Base-by-base conservation (phyloP, 306 rosid species). In the Lagenaria siceraria region DNA sequence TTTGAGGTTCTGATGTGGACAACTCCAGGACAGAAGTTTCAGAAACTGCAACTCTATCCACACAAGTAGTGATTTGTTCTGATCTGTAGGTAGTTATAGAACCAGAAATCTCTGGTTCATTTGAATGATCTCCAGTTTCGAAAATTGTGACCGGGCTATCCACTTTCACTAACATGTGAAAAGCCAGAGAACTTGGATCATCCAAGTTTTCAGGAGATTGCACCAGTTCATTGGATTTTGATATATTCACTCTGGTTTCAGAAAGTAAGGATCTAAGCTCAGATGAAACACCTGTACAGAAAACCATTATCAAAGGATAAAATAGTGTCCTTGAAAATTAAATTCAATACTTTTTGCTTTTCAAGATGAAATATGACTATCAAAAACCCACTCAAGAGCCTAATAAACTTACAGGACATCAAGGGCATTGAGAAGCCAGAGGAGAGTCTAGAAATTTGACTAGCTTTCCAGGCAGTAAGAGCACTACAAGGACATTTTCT, bases 341-440 rank as follows among this genome's bases (percentile, higher is more conserved):
- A 29, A 14, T 62, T 62, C 33, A 62, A 29, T 61, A 11, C 53
- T n/a, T 40, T 40, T 36, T 66, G 1, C 31, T 69, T 46, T 42
- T 69, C 10, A 68, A 40, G 59, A 48, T 43, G 8, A 69, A 69
- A 14, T 14, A 24, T 14, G 17, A 24, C n/a, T 22, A 48, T 48
- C 24, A 53, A 74, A 52, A 60, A 66, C 49, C 36, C 65, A 36
- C 10, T 36, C 31, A 61, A 15, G 17, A 60, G 15, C 10, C 55
- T 40, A 25, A 19, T 21, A 83, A 81, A 88, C 92, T 88, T 78
- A 90, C 98, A 81, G 69, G 96, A 86, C 79, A 89, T 21, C 74
- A 83, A 69, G 43, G 97, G 86, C 83, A 85, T 87, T 1, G 76
- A 70, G 80, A 95, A 92, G 52, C 80, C 83, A 62, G 61, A 53